Evolutionary conservation across 805 yeast species (phyloP), one percentile per base, ranked within the genome.

Genomic region (Cyberlindnera maclurae): DNA sequence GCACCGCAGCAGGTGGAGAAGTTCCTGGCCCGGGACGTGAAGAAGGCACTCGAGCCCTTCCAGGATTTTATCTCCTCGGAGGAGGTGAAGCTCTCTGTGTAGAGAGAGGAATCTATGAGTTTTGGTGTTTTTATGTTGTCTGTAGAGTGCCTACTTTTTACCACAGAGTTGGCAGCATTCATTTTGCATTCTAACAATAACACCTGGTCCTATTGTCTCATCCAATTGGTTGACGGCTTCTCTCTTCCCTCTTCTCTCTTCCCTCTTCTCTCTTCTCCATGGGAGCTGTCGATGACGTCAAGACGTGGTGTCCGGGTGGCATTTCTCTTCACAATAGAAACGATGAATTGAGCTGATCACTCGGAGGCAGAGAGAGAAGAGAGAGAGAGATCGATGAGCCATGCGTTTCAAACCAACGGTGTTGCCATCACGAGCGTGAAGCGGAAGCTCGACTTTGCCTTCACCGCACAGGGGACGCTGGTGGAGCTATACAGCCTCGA

Each of bases 1-100:
- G 98, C 98, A 40, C 97, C 97, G 32, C 83, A 89, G 66, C 98
- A 93, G 70, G 87, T 95, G 41, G 96, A 83, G 62, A 90, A 89
- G 66, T 93, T 93, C 58, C 81, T 93, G 50, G 75, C 76, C 42
- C 75, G 73, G 41, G 94, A 90, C 43, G 97, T 93, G 41, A 82
- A 79, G 38, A 67, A 79, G 51, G 97, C 97, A 29, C 71, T 93
- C 49, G 72, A 67, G 46, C 85, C 86, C 37, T 82, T 72, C 66
- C 60, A 73, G 56, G 55, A 73, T 35, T 59, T 65, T 50, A 69
- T 93, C 54, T 73, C 77, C 51, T 62, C 71, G 34, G 86, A 80
- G 54, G 76, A 73, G 52, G 93, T 85, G 41, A 77, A 84, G 52
- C 75, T 93, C 59, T 77, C 77, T 52, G 98, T 90, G 54, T 93